Conservation (phyloP, 345 rosid genomes). For the Moricandia arvensis region DNA sequence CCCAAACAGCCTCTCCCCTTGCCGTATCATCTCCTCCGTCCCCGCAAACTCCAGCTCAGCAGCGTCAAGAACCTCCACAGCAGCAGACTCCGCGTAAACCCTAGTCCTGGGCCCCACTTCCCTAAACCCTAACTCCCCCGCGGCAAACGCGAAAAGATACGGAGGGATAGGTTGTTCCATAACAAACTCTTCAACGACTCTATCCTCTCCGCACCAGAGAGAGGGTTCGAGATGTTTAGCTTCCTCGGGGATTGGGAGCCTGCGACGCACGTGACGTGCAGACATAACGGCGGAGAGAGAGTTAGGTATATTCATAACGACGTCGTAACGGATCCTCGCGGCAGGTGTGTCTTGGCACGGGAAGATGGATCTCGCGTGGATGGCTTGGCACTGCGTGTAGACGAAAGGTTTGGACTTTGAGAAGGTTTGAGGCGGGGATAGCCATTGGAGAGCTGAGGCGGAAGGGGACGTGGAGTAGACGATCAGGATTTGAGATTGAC, state of each 20-base stretch:
- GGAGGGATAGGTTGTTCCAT: slow-evolving; percentile 94
- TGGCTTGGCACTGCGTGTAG: slow-evolving; percentile 82
- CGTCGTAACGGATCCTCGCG: slow-evolving; percentile 66
- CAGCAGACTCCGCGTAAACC: slow-evolving; percentile 65
- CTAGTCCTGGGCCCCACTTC: slow-evolving; percentile 90
- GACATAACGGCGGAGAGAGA: slow-evolving; percentile 86
- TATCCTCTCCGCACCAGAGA: slow-evolving; percentile 64
- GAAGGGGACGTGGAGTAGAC: slow-evolving; percentile 60
- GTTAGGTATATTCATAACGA: slow-evolving; percentile 58
- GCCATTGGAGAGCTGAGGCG: slow-evolving; percentile 93
- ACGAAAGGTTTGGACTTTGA: slow-evolving; percentile 67
- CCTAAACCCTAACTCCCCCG: slow-evolving; percentile 70
- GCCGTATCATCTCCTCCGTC: slow-evolving; percentile 82
- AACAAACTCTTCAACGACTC: slow-evolving; percentile 77
- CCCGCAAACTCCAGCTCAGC: slow-evolving; percentile 85
- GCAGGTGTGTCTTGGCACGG: slow-evolving; percentile 97
- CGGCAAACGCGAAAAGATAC: slow-evolving; percentile 87
- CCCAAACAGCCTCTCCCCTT: slow-evolving; percentile 79
- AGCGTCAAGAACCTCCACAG: slow-evolving; percentile 52
- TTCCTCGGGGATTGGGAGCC: slow-evolving; percentile 58
- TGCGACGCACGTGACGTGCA: slow-evolving; percentile 63
- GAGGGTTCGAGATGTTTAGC: slow-evolving; percentile 32
- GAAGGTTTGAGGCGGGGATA: slow-evolving; percentile 70
- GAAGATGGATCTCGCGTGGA: slow-evolving; percentile 88
- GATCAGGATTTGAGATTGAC: slow-evolving; percentile 45